Percentiles rank a stretch among this genome's conserved stretches.
These are phyloP conservation scores for Pythium pyrilobum DNA, from an alignment of 352 stramenopile species.

Conservation along the genomic window DNA sequence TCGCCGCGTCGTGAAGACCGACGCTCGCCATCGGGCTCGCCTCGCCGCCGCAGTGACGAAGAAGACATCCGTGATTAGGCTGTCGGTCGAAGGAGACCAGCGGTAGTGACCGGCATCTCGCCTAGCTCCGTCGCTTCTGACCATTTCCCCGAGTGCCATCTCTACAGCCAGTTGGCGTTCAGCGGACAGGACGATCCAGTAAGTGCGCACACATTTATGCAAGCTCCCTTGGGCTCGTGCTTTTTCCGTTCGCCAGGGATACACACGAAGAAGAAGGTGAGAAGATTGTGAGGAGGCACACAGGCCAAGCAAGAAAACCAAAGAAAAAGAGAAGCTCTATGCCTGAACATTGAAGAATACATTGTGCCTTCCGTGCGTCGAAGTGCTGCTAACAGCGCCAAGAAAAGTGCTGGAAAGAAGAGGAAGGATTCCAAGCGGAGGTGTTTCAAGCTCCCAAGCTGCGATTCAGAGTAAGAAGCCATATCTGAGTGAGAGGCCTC, in stretches of 20 bases:
- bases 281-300: not conserved
- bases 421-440: not conserved
- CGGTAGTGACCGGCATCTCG: too few relatives aligned
- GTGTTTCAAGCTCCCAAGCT: not conserved
- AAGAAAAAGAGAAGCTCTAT: constrained; percentile 17
- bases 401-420: constrained; percentile 1
- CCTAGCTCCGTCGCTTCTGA: too few relatives aligned
- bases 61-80: constrained; percentile 33
- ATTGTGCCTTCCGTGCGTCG: constrained; percentile 16
- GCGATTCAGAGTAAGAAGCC: too few relatives aligned
- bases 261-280: not conserved
- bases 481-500: too few relatives aligned
- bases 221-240: not conserved
- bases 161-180: too few relatives aligned
- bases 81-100: not conserved
- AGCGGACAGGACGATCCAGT: not conserved
- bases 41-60: constrained; percentile 26
- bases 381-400: not conserved
- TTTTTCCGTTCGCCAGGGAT: not conserved
- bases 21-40: constrained; percentile 56
- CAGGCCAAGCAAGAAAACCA: constrained; percentile 7
- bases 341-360: constrained; percentile 21
- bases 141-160: too few relatives aligned
- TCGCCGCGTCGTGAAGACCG: constrained; percentile 40
- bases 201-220: not conserved